Base-by-base conservation (phyloP, 2,329 filamentous ascomycete genomes). In the Chalaropsis ovoidea region DNA sequence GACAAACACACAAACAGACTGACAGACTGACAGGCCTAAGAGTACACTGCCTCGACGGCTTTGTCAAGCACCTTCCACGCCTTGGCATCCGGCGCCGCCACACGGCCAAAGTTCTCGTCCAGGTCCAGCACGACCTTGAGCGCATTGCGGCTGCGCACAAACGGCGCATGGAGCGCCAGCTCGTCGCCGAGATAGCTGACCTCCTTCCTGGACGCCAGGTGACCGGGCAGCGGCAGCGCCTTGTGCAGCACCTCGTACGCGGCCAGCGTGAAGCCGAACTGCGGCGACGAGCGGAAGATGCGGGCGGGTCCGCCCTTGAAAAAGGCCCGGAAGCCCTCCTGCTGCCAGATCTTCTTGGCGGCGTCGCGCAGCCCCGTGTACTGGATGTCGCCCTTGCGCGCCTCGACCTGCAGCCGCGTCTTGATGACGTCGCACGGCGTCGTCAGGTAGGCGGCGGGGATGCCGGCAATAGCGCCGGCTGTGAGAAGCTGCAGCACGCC, bases 371-470 rank as follows among this genome's bases (percentile, higher is more conserved):
- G 82, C 60, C 89, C 89, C 52, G 84, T 94, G 81, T 99, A 99
- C 61, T 82, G 81, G 2, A 86, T 87, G 72, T 99, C 93, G 69
- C 94, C 94, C 81, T 97, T 97, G 70, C 94, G 88, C 24, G 93
- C 92, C 77, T 99, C 94, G 67, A 99, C 94, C 76, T 99, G 94
- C 68, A 99, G 82, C 74, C 94, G 88, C 2, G 94, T 99, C 82
- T 99, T 99, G 86, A 99, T 97, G 68, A 99, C 94, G 73, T 99
- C 94, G 79, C 89, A 96, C 0, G 94, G 94, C 1, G 94, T 99
- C 27, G 94, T 99, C 69, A 99, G 82, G 78, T 99, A 99, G 7
- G 89, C 89, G 4, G 89, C 89, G 5, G 89, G 89, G 88, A 94
- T 94, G 77, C 89, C 89, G 41, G 89, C 89, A 69, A 99, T 96